Conservation (phyloP, 2,329 filamentous ascomycete genomes). For the Colletotrichum somersetense region DNA sequence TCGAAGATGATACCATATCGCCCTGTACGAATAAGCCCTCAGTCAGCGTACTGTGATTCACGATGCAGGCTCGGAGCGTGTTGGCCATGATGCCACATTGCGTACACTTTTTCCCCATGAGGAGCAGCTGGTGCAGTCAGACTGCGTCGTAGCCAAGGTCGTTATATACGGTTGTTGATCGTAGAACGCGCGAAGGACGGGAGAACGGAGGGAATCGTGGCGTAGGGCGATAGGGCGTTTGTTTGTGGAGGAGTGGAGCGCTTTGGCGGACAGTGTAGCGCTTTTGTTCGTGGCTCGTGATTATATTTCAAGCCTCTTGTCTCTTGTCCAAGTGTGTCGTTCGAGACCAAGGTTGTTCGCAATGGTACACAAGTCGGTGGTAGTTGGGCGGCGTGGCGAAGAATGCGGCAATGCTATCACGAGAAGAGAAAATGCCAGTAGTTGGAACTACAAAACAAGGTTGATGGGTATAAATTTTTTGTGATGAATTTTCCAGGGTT, state of each 20-base stretch:
- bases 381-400: background rate
- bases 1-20: slow-evolving; percentile 96
- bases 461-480: slow-evolving; percentile 1
- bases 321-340: background rate
- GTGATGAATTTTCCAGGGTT: background rate
- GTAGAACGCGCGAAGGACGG: background rate
- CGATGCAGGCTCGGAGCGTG: slow-evolving; percentile 1
- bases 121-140: slow-evolving; percentile 26
- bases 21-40: slow-evolving; percentile 53
- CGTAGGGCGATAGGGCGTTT: background rate
- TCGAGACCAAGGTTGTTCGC: slow-evolving; percentile 6
- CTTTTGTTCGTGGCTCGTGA: background rate
- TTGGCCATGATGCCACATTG: background rate
- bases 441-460: slow-evolving; percentile 3
- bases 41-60: slow-evolving; percentile 9
- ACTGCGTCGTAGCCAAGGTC: slow-evolving; percentile 16
- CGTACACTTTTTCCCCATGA: slow-evolving; percentile 56
- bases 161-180: background rate
- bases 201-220: background rate
- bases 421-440: slow-evolving; percentile 14
- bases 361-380: slow-evolving; percentile 3
- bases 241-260: background rate
- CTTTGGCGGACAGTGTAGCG: background rate
- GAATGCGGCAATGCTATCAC: background rate
- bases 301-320: background rate